Percentiles rank a stretch among this genome's conserved stretches.
phyloP scores from a whole-genome alignment of 768 basidiomycete genomes.

The Leccinum broughii region DNA sequence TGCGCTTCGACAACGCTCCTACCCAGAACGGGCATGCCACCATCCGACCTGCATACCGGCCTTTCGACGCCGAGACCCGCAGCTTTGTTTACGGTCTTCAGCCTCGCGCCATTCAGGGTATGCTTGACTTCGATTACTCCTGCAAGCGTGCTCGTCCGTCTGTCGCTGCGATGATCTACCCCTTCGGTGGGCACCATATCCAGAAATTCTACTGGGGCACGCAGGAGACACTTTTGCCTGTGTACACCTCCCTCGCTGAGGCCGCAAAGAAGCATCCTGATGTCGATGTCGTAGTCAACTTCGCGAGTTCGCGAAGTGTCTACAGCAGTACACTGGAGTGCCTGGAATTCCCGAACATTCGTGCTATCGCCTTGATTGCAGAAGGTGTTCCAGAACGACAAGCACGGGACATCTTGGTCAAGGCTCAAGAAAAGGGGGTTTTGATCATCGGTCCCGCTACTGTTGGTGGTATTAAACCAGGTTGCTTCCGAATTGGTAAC shows the following conservation, averaged over 20 bases:
- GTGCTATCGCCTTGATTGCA: conserved; percentile 86
- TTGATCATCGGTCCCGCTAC: conserved; percentile 97
- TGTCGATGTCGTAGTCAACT: conserved; percentile 98
- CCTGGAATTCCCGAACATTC: conserved; percentile 49
- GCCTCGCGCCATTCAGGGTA: conserved; percentile 97
- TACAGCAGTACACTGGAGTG: conserved; percentile 95
- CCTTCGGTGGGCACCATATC: conserved; percentile 99
- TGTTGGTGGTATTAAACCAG: conserved; percentile 99
- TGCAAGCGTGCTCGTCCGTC: conserved; percentile 90
- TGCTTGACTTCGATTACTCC: conserved; percentile 98
- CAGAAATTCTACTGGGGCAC: conserved; percentile 99
- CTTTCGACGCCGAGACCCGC: conserved; percentile 92
- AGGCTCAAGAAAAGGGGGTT: conserved; percentile 81
- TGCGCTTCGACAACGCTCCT: conserved; percentile 67
- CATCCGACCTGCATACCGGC: conserved; percentile 77
- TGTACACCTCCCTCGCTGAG: conserved; percentile 90
- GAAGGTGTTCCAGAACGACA: conserved; percentile 99
- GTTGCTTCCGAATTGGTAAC: conserved; percentile 99
- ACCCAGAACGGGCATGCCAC: conserved; percentile 35
- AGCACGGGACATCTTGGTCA: conserved; percentile 92
- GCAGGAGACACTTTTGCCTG: conserved; percentile 96
- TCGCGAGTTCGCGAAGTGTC: conserved; percentile 90
- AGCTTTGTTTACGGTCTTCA: conserved; percentile 98
- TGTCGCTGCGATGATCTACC: conserved; percentile 99
- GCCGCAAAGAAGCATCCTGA: conserved; percentile 94